phyloP scores from a whole-genome alignment of 805 yeast species.

The Candida sphagnicola region DNA sequence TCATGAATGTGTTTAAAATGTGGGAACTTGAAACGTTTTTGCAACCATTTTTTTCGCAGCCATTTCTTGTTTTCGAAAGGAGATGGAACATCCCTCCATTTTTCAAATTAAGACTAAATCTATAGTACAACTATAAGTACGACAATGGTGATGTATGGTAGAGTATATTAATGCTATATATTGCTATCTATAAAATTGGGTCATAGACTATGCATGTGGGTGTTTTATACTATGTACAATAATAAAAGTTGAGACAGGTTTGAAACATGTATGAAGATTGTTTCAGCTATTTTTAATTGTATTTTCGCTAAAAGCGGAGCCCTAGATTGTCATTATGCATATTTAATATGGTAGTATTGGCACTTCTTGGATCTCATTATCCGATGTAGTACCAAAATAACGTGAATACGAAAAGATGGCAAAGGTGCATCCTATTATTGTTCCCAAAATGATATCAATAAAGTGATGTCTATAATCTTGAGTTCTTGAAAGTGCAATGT shows the following conservation, averaged over 20 bases:
- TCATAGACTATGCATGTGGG: too few relatives aligned
- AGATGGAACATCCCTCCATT: too few relatives aligned
- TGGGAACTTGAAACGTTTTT: background rate
- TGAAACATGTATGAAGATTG: background rate
- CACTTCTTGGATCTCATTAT: background rate
- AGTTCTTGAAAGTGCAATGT: slow-evolving; percentile 30
- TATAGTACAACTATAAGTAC: too few relatives aligned
- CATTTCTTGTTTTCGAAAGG: too few relatives aligned
- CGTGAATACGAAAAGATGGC: slow-evolving; percentile 24
- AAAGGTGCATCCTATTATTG: slow-evolving; percentile 23
- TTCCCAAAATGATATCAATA: slow-evolving; percentile 30
- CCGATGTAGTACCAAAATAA: slow-evolving; percentile 19
- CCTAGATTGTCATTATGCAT: background rate
- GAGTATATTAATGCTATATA: too few relatives aligned
- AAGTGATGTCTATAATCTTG: slow-evolving; percentile 39
- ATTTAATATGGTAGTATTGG: background rate
- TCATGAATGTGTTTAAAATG: background rate
- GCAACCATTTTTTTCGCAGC: slow-evolving; percentile 1
- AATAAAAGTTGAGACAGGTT: too few relatives aligned
- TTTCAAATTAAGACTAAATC: too few relatives aligned
- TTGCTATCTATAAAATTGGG: too few relatives aligned
- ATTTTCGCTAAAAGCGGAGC: too few relatives aligned
- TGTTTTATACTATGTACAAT: too few relatives aligned
- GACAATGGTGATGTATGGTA: too few relatives aligned
- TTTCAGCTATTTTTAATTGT: too few relatives aligned